These are phyloP conservation scores for Alternaria viburni DNA, from an alignment of 2,329 filamentous ascomycete species.

Conservation along the genomic window DNA sequence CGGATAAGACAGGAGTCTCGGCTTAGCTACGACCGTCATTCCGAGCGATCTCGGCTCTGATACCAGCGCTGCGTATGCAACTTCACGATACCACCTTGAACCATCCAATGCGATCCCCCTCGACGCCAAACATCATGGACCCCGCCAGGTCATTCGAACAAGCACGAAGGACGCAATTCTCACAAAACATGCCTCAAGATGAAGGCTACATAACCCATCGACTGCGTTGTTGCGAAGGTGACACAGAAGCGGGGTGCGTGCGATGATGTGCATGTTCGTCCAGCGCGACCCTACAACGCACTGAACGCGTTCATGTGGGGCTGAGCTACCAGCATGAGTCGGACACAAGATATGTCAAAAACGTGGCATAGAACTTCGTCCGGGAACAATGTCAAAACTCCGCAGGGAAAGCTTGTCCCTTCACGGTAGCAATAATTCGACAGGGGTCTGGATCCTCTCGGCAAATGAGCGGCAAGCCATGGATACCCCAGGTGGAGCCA, in stretches of 20 bases:
- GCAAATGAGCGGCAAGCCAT: constrained; percentile 17
- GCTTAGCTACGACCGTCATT: neutral
- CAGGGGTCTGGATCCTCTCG: neutral
- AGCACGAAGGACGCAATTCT: neutral
- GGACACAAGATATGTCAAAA: neutral
- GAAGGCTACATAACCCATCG: neutral
- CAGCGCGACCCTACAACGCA: neutral
- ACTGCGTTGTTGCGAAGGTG: neutral
- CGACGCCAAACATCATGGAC: neutral
- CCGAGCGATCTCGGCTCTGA: neutral
- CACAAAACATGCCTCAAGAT: neutral
- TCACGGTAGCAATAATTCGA: neutral
- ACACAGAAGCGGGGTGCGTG: neutral
- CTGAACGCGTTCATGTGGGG: neutral
- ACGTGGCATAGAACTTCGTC: neutral
- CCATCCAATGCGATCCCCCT: neutral
- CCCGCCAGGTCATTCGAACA: neutral
- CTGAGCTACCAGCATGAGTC: neutral
- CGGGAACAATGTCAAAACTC: neutral
- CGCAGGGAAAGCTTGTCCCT: neutral
- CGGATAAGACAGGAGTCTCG: neutral
- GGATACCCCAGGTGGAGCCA: constrained; percentile 14
- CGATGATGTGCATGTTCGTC: neutral
- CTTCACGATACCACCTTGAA: neutral
- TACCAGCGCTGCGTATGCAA: neutral